A percentile compares a stretch with the other conserved stretches of the same genome.
Conservation (phyloP, 768 basidiomycete species). For the Xanthoconium purpureum region DNA sequence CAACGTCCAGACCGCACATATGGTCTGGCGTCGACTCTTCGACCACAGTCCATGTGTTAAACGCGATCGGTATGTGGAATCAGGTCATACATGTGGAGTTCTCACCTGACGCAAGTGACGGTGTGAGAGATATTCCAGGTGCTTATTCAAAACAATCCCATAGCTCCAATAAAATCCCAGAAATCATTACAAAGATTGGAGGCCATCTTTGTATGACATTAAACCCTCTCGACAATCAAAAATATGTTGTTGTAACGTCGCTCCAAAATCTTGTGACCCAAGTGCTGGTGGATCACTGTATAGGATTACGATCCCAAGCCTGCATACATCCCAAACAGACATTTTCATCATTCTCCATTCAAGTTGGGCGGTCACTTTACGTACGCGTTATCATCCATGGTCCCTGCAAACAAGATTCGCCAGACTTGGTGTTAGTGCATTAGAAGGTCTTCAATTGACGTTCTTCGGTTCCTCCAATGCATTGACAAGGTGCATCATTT, state of each 20-base stretch:
- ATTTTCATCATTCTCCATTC: not conserved
- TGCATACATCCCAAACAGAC: not conserved
- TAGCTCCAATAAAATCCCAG: too few species aligned
- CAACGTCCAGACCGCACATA: constrained; percentile 1
- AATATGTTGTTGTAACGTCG: too few species aligned
- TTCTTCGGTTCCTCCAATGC: not conserved
- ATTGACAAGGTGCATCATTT: not conserved
- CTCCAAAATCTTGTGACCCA: too few species aligned
- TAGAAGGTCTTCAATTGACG: not conserved
- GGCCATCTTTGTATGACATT: too few species aligned
- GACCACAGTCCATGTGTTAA: not conserved
- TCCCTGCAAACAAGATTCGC: constrained; percentile 5
- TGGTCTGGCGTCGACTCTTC: not conserved
- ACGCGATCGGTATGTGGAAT: not conserved
- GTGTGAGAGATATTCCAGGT: too few species aligned
- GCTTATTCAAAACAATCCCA: too few species aligned
- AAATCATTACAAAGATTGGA: too few species aligned
- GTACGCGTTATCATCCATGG: constrained; percentile 7
- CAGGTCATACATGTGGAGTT: not conserved
- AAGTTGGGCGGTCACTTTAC: constrained; percentile 9
- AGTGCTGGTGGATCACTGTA: too few species aligned
- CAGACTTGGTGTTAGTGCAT: not conserved
- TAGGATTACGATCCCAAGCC: not conserved
- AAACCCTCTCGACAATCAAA: too few species aligned
- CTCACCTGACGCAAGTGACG: too few species aligned